Conservation (phyloP, 1,284 basidiomycete genomes). For the Rhodotorula sp. region DNA sequence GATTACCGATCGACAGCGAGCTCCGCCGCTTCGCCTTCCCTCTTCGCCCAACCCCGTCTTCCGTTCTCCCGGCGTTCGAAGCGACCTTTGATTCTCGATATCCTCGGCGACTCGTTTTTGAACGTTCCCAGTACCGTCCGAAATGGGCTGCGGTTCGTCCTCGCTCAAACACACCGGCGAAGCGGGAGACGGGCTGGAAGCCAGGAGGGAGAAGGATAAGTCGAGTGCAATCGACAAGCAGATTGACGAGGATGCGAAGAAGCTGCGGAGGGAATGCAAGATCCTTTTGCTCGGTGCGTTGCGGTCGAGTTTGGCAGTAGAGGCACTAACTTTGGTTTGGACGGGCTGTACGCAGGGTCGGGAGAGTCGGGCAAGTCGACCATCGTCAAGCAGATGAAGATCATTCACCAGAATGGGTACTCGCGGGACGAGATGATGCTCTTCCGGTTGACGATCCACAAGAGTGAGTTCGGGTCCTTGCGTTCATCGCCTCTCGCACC, state of each 20-base stretch:
- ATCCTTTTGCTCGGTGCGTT: constrained; percentile 80
- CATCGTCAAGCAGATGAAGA: constrained; percentile 99
- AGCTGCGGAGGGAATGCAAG: constrained; percentile 88
- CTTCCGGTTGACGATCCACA: constrained; percentile 70
- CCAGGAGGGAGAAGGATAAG: constrained; percentile 29
- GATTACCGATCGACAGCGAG: too few species aligned
- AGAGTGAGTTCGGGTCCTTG: constrained; percentile 27
- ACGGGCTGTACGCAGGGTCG: constrained; percentile 56
- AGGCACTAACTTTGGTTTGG: background rate
- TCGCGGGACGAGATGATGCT: constrained; percentile 72
- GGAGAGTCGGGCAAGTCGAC: constrained; percentile 91
- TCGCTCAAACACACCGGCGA: constrained; percentile 1
- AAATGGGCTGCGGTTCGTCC: constrained; percentile 36
- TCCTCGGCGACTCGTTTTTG: too few species aligned
- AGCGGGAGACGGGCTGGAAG: background rate
- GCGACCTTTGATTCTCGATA: too few species aligned
- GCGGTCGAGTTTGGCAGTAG: background rate
- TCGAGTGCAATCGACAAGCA: constrained; percentile 56
- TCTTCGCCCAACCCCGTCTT: background rate
- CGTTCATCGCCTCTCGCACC: background rate
- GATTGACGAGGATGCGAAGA: constrained; percentile 58
- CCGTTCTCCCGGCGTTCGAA: too few species aligned
- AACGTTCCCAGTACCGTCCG: background rate
- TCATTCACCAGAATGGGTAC: constrained; percentile 95
- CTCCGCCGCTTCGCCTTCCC: background rate